Conservation (phyloP, 225 moss, liverwort and hornwort species). For the Lunularia cruciata region DNA sequence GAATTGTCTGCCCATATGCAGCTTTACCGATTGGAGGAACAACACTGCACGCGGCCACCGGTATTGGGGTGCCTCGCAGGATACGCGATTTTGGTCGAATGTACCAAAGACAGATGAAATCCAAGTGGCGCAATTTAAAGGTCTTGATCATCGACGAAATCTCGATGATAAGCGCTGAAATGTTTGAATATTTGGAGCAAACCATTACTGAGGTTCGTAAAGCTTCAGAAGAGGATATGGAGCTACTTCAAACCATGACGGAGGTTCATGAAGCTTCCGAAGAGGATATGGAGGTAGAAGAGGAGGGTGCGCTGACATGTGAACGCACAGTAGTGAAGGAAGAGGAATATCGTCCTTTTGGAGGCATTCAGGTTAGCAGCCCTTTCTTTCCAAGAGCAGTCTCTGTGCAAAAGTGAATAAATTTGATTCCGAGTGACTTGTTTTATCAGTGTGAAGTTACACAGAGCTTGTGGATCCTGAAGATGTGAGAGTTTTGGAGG, state of each 20-base stretch:
- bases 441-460: too few relatives aligned
- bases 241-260: conserved; percentile 55
- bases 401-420: too few relatives aligned
- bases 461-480: too few relatives aligned
- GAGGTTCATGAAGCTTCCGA: conserved; percentile 39
- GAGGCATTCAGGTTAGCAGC: conserved; percentile 70
- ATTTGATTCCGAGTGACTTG: too few relatives aligned
- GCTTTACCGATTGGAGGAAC: conserved; percentile 72
- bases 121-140: conserved; percentile 62
- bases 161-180: conserved; percentile 80
- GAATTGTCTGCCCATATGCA: conserved; percentile 16
- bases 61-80: conserved; percentile 61
- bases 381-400: too few relatives aligned
- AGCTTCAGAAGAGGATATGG: conserved; percentile 19
- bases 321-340: neutral
- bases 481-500: too few relatives aligned
- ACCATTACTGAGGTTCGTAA: conserved; percentile 54
- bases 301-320: neutral
- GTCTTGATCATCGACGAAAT: conserved; percentile 80
- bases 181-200: conserved; percentile 73
- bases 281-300: conserved; percentile 11
- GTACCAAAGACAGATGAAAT: conserved; percentile 42
- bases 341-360: conserved; percentile 43
- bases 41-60: conserved; percentile 66
- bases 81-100: conserved; percentile 57